Percentiles rank a stretch among this genome's conserved stretches.
phyloP scores from a whole-genome alignment of 2,329 filamentous ascomycete genomes.

The Colletotrichum shisoi region DNA sequence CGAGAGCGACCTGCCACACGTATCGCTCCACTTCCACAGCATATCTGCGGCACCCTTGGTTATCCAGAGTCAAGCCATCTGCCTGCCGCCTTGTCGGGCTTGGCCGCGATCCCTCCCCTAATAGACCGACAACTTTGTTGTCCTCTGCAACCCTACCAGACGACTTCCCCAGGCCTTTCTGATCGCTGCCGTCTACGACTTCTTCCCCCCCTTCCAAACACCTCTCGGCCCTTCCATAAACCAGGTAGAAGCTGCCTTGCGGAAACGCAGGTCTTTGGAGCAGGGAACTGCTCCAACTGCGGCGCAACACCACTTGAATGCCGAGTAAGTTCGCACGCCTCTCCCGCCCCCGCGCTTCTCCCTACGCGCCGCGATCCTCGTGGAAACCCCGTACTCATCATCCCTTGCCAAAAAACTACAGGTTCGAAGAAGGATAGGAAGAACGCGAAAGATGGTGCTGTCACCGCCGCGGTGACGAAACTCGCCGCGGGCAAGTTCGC shows the following conservation, averaged over 20 bases:
- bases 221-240: slow-evolving; percentile 1
- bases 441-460: slow-evolving; percentile 63
- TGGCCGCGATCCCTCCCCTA: slow-evolving; percentile 6
- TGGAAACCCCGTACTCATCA: slow-evolving; percentile 10
- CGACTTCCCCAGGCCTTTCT: slow-evolving; percentile 11
- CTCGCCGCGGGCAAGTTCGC: slow-evolving; percentile 61
- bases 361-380: background rate
- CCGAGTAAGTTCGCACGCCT: slow-evolving; percentile 38
- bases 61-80: slow-evolving; percentile 8
- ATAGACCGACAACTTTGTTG: slow-evolving; percentile 27
- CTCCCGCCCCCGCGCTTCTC: background rate
- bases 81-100: slow-evolving; percentile 28
- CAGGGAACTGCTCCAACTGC: slow-evolving; percentile 41
- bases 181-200: background rate
- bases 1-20: slow-evolving; percentile 4
- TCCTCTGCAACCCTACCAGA: slow-evolving; percentile 13
- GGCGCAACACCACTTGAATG: slow-evolving; percentile 40
- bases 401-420: slow-evolving; percentile 40
- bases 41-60: slow-evolving; percentile 25
- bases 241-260: slow-evolving; percentile 36
- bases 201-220: slow-evolving; percentile 6
- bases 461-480: slow-evolving; percentile 62
- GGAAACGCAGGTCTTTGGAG: slow-evolving; percentile 38
- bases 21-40: slow-evolving; percentile 18
- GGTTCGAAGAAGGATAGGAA: slow-evolving; percentile 62